phyloP scores from a whole-genome alignment of 495 filamentous ascomycete species.

The Astrocystis sublimbata region DNA sequence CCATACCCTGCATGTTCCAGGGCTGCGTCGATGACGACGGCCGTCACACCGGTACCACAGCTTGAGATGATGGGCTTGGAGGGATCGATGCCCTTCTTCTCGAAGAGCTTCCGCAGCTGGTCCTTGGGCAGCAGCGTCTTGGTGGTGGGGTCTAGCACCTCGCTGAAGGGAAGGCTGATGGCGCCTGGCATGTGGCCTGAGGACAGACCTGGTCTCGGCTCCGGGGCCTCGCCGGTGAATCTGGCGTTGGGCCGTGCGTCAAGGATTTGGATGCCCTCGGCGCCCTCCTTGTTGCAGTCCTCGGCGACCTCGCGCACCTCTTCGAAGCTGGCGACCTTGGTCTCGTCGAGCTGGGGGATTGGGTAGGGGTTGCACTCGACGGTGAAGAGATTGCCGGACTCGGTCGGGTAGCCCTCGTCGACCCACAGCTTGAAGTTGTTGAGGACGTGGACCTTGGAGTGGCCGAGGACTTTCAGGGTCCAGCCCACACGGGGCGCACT shows the following conservation, averaged over 20 bases:
- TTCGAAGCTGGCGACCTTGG: slow-evolving; percentile 62
- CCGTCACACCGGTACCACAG: slow-evolving; percentile 94
- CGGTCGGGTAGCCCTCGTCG: slow-evolving; percentile 74
- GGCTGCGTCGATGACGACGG: slow-evolving; percentile 88
- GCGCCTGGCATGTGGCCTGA: slow-evolving; percentile 92
- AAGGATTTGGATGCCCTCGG: slow-evolving; percentile 79
- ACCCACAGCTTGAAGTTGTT: slow-evolving; percentile 95
- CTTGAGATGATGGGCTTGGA: slow-evolving; percentile 82
- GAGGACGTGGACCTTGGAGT: slow-evolving; percentile 83
- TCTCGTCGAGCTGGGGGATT: slow-evolving; percentile 52
- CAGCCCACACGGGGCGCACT: slow-evolving; percentile 90
- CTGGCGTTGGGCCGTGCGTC: slow-evolving; percentile 82
- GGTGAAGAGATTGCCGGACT: slow-evolving; percentile 70
- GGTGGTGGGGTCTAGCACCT: slow-evolving; percentile 77
- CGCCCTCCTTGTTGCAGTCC: slow-evolving; percentile 75
- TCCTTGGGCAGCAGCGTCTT: slow-evolving; percentile 75
- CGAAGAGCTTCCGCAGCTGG: slow-evolving; percentile 74
- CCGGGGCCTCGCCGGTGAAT: slow-evolving; percentile 80
- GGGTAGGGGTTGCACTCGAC: slow-evolving; percentile 58
- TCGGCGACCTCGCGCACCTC: slow-evolving; percentile 75
- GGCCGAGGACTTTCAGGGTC: slow-evolving; percentile 89
- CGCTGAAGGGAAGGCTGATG: slow-evolving; percentile 76
- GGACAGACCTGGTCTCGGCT: slow-evolving; percentile 81
- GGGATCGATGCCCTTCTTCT: slow-evolving; percentile 73
- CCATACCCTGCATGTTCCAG: slow-evolving; percentile 76